Percentiles rank a stretch among this genome's conserved stretches.
phyloP scores from a whole-genome alignment of 192 early-diverging fungal species.

The Obelidium mucronatum region DNA sequence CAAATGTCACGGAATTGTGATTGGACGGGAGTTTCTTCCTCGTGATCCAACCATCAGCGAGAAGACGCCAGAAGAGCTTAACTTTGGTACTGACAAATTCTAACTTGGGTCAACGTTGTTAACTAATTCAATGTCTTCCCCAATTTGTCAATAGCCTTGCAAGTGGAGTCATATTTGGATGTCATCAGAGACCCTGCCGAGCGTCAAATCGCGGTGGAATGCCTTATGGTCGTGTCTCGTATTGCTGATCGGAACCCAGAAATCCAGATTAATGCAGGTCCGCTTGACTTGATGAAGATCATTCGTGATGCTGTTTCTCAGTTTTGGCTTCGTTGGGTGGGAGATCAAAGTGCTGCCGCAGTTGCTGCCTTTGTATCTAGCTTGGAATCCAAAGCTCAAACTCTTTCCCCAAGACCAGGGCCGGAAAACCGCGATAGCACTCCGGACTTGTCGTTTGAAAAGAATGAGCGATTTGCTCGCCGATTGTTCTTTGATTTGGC shows the following conservation, averaged over 20 bases:
- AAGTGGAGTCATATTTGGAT: slow-evolving; percentile 77
- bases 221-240: slow-evolving; percentile 71
- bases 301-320: slow-evolving; percentile 69
- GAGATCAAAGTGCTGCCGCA: slow-evolving; percentile 47
- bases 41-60: slow-evolving; percentile 82
- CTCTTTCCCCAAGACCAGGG: neutral
- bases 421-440: neutral
- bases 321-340: slow-evolving; percentile 78
- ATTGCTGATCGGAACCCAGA: slow-evolving; percentile 73
- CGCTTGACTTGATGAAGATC: slow-evolving; percentile 66
- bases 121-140: too few relatives aligned
- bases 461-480: slow-evolving; percentile 68
- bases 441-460: slow-evolving; percentile 58
- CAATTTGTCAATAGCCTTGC: slow-evolving; percentile 54
- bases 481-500: slow-evolving; percentile 83
- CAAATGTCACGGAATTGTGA: slow-evolving; percentile 62
- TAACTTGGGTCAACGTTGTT: too few relatives aligned
- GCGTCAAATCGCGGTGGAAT: slow-evolving; percentile 78
- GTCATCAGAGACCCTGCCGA: slow-evolving; percentile 81
- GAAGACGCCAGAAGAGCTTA: slow-evolving; percentile 85
- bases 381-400: slow-evolving; percentile 17
- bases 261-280: slow-evolving; percentile 44
- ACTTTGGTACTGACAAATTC: too few relatives aligned
- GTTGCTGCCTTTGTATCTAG: slow-evolving; percentile 27
- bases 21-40: slow-evolving; percentile 67